Conservation (phyloP, 2,329 filamentous ascomycete genomes). For the Thielaviopsis musarum region DNA sequence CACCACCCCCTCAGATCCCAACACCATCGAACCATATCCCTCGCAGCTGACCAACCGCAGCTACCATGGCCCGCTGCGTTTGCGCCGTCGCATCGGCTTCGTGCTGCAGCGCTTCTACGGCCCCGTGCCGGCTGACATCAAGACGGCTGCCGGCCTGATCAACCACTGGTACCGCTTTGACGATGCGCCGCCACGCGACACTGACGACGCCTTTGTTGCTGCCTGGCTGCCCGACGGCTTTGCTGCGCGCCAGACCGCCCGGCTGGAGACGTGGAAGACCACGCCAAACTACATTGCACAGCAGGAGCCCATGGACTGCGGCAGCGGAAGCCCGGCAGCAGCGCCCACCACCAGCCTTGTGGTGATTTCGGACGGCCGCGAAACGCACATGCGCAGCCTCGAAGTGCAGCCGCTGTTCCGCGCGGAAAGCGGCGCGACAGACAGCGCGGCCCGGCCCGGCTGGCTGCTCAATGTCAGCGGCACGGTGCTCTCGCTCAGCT, state of each 20-base stretch:
- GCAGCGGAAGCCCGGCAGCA: slow-evolving; percentile 18
- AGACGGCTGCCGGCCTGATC: slow-evolving; percentile 14
- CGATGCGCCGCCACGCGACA: slow-evolving; percentile 15
- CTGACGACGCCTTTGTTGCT: slow-evolving; percentile 6
- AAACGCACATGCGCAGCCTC: slow-evolving; percentile 17
- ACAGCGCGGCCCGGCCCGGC: slow-evolving; percentile 21
- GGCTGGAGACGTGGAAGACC: slow-evolving; percentile 7
- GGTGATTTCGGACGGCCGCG: slow-evolving; percentile 17
- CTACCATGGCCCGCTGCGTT: slow-evolving; percentile 22
- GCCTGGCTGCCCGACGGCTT: slow-evolving; percentile 14
- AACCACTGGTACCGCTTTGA: slow-evolving; percentile 20
- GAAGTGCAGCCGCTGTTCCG: slow-evolving; percentile 12
- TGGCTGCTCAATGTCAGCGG: slow-evolving; percentile 40
- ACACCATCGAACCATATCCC: slow-evolving; percentile 19
- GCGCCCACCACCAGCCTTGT: slow-evolving; percentile 19
- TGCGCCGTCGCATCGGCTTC: slow-evolving; percentile 13
- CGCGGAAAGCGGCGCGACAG: slow-evolving; percentile 13
- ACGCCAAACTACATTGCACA: background rate
- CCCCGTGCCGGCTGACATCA: slow-evolving; percentile 13
- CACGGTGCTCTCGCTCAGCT: slow-evolving; percentile 34
- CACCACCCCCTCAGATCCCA: slow-evolving; percentile 16
- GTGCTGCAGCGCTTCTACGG: slow-evolving; percentile 16
- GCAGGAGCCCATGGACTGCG: slow-evolving; percentile 15
- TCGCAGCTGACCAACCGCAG: slow-evolving; percentile 14
- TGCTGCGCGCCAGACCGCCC: slow-evolving; percentile 4